Conservation (phyloP, 2,329 filamentous ascomycete genomes). For the Aspergillus pseudonomiae region DNA sequence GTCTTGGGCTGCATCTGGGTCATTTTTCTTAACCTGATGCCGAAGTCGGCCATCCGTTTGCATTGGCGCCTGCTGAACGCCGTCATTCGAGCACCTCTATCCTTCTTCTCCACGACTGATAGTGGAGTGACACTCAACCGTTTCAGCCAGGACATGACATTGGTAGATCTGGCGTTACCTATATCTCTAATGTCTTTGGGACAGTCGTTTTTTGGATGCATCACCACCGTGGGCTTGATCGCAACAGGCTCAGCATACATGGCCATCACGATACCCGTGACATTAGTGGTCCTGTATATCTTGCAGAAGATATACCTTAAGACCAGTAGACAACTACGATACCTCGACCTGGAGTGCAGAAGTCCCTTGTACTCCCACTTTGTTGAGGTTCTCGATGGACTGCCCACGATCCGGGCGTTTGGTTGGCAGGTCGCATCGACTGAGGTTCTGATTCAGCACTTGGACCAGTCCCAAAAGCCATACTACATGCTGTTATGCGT, state of each 20-base stretch:
- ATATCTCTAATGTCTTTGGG: constrained; percentile 6
- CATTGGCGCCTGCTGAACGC: constrained; percentile 11
- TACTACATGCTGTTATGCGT: constrained; percentile 50
- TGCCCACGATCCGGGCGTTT: constrained; percentile 55
- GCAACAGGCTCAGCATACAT: constrained; percentile 41
- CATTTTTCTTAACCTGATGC: constrained; percentile 10
- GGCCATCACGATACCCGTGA: constrained; percentile 42
- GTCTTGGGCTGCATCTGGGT: neutral
- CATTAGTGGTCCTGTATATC: constrained; percentile 46
- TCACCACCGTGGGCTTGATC: constrained; percentile 15
- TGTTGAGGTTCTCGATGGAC: constrained; percentile 52
- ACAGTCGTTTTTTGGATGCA: neutral
- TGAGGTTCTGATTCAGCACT: constrained; percentile 38
- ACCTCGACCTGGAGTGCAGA: constrained; percentile 57
- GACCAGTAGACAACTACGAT: constrained; percentile 51
- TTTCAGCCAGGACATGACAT: constrained; percentile 33
- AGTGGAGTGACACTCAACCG: constrained; percentile 17
- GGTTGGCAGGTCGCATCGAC: constrained; percentile 48
- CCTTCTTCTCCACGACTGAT: constrained; percentile 19
- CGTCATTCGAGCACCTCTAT: constrained; percentile 19
- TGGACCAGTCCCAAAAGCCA: constrained; percentile 49
- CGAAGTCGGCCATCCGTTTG: constrained; percentile 7
- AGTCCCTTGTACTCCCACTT: constrained; percentile 56
- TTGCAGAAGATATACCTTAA: constrained; percentile 46
- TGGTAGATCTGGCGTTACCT: constrained; percentile 28